Conservation (phyloP, 805 yeast species). For the Yamadazyma paraphyllophila region DNA sequence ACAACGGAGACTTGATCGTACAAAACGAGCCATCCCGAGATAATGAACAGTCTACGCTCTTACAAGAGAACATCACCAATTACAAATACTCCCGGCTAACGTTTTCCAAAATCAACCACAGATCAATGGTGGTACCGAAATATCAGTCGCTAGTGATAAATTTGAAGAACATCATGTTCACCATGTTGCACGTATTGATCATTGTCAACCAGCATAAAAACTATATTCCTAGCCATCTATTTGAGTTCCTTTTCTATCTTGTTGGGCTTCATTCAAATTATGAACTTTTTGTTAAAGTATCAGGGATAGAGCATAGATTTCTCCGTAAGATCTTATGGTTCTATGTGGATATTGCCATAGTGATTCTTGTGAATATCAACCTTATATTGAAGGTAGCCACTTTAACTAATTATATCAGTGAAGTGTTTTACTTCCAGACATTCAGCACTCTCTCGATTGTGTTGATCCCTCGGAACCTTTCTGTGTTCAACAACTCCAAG, state of each 20-base stretch:
- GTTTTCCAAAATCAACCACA: conserved; percentile 26
- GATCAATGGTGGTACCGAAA: conserved; percentile 39
- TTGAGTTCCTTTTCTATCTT: conserved; percentile 42
- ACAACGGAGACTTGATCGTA: conserved; percentile 49
- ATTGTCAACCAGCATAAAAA: conserved; percentile 25
- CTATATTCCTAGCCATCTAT: conserved; percentile 5
- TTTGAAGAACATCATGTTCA: conserved; percentile 26
- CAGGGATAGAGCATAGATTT: conserved; percentile 44
- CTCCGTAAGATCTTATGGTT: conserved; percentile 55
- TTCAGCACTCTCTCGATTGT: conserved; percentile 47
- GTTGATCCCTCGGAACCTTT: conserved; percentile 48
- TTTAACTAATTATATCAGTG: conserved; percentile 14
- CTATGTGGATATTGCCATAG: conserved; percentile 44
- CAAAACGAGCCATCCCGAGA: conserved; percentile 10
- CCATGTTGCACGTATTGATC: conserved; percentile 19
- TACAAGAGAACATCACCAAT: conserved; percentile 22
- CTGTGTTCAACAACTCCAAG: conserved; percentile 49
- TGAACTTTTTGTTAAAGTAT: conserved; percentile 44
- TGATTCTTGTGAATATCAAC: conserved; percentile 36
- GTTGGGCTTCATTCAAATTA: conserved; percentile 47
- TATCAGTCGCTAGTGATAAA: conserved; percentile 42
- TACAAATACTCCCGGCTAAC: conserved; percentile 32
- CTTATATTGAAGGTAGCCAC: conserved; percentile 23
- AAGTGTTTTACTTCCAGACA: conserved; percentile 24
- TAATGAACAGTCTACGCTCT: conserved; percentile 18